Conservation (phyloP, 768 basidiomycete genomes). For the Serendipita sp. region DNA sequence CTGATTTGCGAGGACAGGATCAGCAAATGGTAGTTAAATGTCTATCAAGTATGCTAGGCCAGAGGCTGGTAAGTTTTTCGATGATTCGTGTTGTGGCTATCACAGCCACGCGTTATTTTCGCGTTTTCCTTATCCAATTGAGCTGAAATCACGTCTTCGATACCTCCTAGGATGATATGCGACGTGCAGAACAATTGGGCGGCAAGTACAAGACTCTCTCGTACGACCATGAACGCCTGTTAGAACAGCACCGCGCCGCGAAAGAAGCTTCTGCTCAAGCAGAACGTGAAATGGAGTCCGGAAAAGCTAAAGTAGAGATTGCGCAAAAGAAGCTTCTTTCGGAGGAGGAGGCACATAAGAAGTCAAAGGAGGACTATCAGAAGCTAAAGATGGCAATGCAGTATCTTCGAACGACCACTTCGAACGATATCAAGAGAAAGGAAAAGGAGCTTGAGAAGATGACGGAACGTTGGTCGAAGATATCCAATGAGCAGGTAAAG, state of each 20-base stretch:
- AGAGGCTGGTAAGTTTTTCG: slow-evolving; percentile 47
- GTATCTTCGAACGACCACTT: slow-evolving; percentile 49
- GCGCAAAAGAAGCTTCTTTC: slow-evolving; percentile 38
- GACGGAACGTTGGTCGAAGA: slow-evolving; percentile 56
- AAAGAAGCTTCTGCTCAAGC: slow-evolving; percentile 51
- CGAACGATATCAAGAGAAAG: slow-evolving; percentile 60
- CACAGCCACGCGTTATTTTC: neutral
- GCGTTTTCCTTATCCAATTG: neutral
- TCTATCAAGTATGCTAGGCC: slow-evolving; percentile 57
- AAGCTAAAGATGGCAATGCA: slow-evolving; percentile 56
- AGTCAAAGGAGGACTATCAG: slow-evolving; percentile 52
- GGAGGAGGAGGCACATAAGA: slow-evolving; percentile 52
- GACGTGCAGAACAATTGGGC: slow-evolving; percentile 56
- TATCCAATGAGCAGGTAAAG: slow-evolving; percentile 53
- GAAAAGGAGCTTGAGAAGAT: slow-evolving; percentile 68
- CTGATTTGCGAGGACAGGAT: slow-evolving; percentile 41
- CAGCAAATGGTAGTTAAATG: slow-evolving; percentile 52
- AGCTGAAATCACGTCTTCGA: neutral
- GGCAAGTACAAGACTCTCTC: slow-evolving; percentile 60
- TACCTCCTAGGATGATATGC: slow-evolving; percentile 48
- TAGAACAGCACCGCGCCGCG: slow-evolving; percentile 43
- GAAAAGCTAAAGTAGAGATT: slow-evolving; percentile 54
- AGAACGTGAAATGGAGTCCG: slow-evolving; percentile 60
- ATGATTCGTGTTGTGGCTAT: neutral
- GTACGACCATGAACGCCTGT: slow-evolving; percentile 68